These are phyloP conservation scores for Pythium aristosporum DNA, from an alignment of 352 stramenopile species.

Conservation along the genomic window DNA sequence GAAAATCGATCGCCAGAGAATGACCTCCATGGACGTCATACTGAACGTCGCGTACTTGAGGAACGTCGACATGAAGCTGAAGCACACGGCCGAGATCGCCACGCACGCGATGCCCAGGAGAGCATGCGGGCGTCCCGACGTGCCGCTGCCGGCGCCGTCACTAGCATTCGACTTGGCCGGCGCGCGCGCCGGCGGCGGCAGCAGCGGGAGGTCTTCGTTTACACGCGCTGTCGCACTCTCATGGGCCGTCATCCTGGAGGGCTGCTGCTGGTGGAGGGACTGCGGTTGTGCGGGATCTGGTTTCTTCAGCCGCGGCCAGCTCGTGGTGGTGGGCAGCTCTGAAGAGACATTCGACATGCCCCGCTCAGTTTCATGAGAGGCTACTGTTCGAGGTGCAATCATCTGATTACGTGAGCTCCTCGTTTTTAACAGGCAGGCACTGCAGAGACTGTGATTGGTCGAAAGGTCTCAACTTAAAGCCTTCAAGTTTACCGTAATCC, in stretches of 20 bases:
- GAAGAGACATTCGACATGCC: not conserved
- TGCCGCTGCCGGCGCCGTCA: not conserved
- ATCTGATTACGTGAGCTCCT: too few relatives aligned
- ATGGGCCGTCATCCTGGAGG: conserved; percentile 18
- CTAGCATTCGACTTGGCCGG: conserved; percentile 15
- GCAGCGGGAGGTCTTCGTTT: conserved; percentile 19
- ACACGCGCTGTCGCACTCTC: conserved; percentile 5
- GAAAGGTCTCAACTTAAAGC: too few relatives aligned
- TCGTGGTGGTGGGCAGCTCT: not conserved
- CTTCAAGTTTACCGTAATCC: too few relatives aligned
- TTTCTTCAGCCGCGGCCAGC: too few relatives aligned
- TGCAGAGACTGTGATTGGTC: too few relatives aligned
- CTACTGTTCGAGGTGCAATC: too few relatives aligned
- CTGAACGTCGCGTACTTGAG: conserved; percentile 75
- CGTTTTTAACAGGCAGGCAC: too few relatives aligned
- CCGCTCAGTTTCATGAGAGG: too few relatives aligned
- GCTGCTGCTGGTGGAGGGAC: not conserved
- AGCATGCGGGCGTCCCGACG: conserved; percentile 37
- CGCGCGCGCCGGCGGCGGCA: conserved; percentile 17
- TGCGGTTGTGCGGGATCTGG: too few relatives aligned
- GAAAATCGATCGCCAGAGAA: conserved; percentile 75
- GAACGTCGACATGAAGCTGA: conserved; percentile 81
- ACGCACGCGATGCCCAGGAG: conserved; percentile 66
- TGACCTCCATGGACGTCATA: conserved; percentile 77
- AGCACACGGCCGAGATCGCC: conserved; percentile 72